phyloP scores from a whole-genome alignment of 169 alveolate genomes.

The Neospora caninum region DNA sequence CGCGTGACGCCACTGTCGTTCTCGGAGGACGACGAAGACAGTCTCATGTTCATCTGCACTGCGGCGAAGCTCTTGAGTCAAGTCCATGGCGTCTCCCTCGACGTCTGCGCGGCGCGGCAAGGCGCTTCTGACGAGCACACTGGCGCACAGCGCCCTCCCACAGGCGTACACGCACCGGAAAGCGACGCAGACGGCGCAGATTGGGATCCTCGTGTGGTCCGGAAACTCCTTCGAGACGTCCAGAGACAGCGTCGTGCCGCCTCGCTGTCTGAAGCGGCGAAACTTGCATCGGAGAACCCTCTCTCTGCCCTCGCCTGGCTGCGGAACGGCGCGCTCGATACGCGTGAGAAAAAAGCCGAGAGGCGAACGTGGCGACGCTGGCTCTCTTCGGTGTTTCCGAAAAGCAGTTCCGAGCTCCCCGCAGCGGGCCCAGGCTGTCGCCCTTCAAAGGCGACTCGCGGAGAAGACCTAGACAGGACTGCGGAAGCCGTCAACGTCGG shows the following conservation, averaged over 20 bases:
- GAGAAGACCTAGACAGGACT: too few relatives aligned
- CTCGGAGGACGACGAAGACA: slow-evolving; percentile 33
- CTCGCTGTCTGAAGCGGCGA: not conserved
- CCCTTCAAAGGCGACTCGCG: too few relatives aligned
- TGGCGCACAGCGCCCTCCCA: not conserved
- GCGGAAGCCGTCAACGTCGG: too few relatives aligned
- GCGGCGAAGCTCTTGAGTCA: slow-evolving; percentile 53
- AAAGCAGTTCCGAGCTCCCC: too few relatives aligned
- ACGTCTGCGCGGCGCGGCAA: not conserved
- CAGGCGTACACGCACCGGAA: not conserved
- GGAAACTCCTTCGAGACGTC: not conserved
- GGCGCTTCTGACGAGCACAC: not conserved
- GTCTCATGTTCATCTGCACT: slow-evolving; percentile 25
- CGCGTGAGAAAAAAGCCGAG: not conserved
- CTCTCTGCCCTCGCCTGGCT: not conserved
- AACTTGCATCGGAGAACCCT: not conserved
- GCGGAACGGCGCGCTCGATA: not conserved
- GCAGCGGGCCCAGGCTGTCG: too few relatives aligned
- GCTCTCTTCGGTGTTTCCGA: too few relatives aligned
- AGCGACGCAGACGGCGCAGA: not conserved
- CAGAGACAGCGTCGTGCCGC: not conserved
- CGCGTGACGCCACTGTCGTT: not conserved
- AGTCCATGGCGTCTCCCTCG: not conserved
- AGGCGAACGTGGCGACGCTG: too few relatives aligned
- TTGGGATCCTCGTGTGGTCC: not conserved